Conservation (phyloP, 2,329 filamentous ascomycete genomes). For the Aspergillus eucalypticola region DNA sequence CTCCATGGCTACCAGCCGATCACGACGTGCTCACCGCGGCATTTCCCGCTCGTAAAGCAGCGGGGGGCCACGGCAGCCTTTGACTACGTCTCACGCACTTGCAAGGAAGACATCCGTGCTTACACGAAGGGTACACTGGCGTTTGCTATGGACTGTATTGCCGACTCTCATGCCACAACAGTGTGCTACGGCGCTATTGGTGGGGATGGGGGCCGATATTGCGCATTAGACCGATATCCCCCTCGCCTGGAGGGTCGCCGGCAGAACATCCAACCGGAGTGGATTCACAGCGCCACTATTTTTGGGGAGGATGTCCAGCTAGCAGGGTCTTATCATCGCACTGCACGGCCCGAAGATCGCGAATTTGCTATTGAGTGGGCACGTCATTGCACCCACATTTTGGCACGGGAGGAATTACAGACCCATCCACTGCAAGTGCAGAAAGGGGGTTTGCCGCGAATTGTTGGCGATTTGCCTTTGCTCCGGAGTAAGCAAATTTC, state of each 20-base stretch:
- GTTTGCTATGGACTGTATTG: constrained; percentile 1
- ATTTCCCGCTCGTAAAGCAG: constrained; percentile 1
- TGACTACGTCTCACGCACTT: constrained; percentile 6
- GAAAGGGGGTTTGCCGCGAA: background rate
- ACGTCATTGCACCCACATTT: background rate
- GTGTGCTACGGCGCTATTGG: constrained; percentile 8
- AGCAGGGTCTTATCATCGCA: background rate
- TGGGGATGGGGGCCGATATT: constrained; percentile 1
- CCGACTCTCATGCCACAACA: background rate
- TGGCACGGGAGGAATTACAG: background rate
- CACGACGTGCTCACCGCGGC: constrained; percentile 3
- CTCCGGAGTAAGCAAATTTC: background rate
- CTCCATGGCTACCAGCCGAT: constrained; percentile 1
- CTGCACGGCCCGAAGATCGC: background rate
- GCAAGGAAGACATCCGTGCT: background rate
- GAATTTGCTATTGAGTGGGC: background rate
- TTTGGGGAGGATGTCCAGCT: too few relatives aligned
- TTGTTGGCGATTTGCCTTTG: background rate
- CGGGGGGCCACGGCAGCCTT: constrained; percentile 2
- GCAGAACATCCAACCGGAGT: too few relatives aligned
- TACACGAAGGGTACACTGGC: background rate
- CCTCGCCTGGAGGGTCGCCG: too few relatives aligned
- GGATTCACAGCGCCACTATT: too few relatives aligned
- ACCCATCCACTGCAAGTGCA: background rate
- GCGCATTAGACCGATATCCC: background rate